Conservation (phyloP, 176 grass and related monocot species). For the Oryza nivara region DNA sequence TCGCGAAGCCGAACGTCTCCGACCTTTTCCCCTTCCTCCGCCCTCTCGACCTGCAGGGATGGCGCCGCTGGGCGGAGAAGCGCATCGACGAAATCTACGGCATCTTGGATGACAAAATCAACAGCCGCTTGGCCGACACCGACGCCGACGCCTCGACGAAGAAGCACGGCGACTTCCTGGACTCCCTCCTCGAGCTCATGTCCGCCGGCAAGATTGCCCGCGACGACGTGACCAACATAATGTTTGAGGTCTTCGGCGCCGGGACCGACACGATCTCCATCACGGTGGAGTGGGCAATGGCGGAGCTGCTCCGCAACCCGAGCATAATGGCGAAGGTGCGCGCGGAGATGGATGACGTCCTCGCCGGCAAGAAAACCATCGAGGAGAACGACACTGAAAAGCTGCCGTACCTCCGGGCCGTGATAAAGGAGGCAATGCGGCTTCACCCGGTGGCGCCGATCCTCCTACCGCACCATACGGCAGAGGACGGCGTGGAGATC, state of each 20-base stretch:
- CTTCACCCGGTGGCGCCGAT: neutral
- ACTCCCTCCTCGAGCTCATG: neutral
- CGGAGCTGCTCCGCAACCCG: neutral
- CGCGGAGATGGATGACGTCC: neutral
- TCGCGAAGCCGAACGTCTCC: neutral
- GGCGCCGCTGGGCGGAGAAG: neutral
- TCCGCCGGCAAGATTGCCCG: slow-evolving; percentile 28
- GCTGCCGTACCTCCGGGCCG: neutral
- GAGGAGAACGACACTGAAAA: neutral
- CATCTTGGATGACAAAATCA: neutral
- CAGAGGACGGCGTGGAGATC: neutral
- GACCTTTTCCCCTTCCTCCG: neutral
- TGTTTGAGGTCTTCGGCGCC: slow-evolving; percentile 22
- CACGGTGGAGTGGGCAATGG: neutral
- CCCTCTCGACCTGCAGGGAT: neutral
- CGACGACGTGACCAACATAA: slow-evolving; percentile 7
- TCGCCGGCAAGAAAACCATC: neutral
- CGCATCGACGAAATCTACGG: neutral
- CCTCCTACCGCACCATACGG: neutral
- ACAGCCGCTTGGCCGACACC: neutral
- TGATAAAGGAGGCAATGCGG: neutral
- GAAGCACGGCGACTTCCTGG: neutral
- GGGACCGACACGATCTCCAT: neutral
- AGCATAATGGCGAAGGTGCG: neutral
- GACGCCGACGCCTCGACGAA: too few species aligned